Percentiles rank a stretch among this genome's conserved stretches.
These are phyloP conservation scores for Eremothecium coryli DNA, from an alignment of 1,139 yeast genomes.

Conservation along the genomic window DNA sequence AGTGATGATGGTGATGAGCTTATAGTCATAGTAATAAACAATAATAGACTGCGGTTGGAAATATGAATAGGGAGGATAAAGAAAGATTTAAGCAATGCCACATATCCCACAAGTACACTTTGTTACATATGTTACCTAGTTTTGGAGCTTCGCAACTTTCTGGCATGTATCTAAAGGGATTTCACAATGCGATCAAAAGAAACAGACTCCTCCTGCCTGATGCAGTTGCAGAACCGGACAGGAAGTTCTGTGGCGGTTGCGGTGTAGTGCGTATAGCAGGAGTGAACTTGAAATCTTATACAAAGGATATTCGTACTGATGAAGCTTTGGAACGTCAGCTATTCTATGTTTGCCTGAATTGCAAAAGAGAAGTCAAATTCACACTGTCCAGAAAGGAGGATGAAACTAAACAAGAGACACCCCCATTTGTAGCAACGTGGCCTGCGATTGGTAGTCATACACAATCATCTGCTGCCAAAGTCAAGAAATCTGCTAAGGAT, in stretches of 20 bases:
- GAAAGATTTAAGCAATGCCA: slow-evolving; percentile 25
- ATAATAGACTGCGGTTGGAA: neutral
- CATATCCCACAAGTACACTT: slow-evolving; percentile 23
- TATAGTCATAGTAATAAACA: neutral
- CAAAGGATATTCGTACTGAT: slow-evolving; percentile 12
- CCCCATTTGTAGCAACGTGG: slow-evolving; percentile 22
- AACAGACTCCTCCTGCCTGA: slow-evolving; percentile 24
- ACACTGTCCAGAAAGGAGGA: slow-evolving; percentile 7
- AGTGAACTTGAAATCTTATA: slow-evolving; percentile 32
- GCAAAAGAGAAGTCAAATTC: slow-evolving; percentile 21
- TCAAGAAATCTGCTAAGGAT: slow-evolving; percentile 33
- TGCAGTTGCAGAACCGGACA: slow-evolving; percentile 16
- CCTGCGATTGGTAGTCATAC: slow-evolving; percentile 14
- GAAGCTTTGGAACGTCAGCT: slow-evolving; percentile 19
- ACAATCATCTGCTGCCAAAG: slow-evolving; percentile 31
- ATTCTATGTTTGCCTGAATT: slow-evolving; percentile 30
- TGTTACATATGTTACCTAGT: slow-evolving; percentile 22
- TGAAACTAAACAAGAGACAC: neutral
- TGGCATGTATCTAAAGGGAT: slow-evolving; percentile 26
- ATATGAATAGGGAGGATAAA: slow-evolving; percentile 22
- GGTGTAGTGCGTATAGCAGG: slow-evolving; percentile 41
- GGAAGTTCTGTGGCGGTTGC: slow-evolving; percentile 40
- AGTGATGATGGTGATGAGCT: too few species aligned
- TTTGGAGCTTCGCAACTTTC: slow-evolving; percentile 21
- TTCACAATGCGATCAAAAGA: slow-evolving; percentile 25